Evolutionary conservation across 768 basidiomycete genomes (phyloP), one percentile per base, ranked within the genome.

Genomic region (Lentinula aciculospora): DNA sequence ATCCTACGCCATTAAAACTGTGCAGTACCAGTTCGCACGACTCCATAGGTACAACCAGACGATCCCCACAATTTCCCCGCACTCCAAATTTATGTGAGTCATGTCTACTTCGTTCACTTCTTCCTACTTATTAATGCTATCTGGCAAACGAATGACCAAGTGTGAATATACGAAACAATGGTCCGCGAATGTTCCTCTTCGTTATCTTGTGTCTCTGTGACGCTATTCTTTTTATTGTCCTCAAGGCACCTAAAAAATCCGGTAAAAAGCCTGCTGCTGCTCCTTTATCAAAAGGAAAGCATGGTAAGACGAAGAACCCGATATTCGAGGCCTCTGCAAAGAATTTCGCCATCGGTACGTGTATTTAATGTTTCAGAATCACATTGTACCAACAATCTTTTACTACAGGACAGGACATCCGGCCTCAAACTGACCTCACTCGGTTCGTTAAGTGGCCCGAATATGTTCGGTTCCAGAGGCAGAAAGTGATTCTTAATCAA

Each of bases 361-460:
- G 29, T 9, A 17, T 23, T 17, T 57, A n/a, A 7, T 44, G 29
- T 57, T 56, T 4, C 54, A 12, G 23, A 15, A n/a, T 8, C 54
- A 34, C 12, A 25, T 17, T 19, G 42, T n/a, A 3, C 3, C 17
- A n/a, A n/a, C n/a, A n/a, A n/a, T n/a, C n/a, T n/a, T 23, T 23
- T 23, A 15, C 1, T 34, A 8, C 64, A 96, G 96, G 96, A 68
- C 93, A 95, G 77, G 92, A 96, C 74, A 83, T 98, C 66, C 91
- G 88, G 66, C 95, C 88, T 68, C 82, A 81, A 71, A 83, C 83
- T 56, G 96, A 98, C 76, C 76, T 98, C 63, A 96, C 92, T 58
- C 92, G 95, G 72, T 98, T 98, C 78, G 92, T 98, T 78, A 98
- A 97, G 74, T 99, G 96, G 96, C 96, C 96, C 65, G 93, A 95